Evolutionary conservation across 2,329 filamentous ascomycete species (phyloP), one percentile per base, ranked within the genome.

Genomic region (Verticillium klebahnii): DNA sequence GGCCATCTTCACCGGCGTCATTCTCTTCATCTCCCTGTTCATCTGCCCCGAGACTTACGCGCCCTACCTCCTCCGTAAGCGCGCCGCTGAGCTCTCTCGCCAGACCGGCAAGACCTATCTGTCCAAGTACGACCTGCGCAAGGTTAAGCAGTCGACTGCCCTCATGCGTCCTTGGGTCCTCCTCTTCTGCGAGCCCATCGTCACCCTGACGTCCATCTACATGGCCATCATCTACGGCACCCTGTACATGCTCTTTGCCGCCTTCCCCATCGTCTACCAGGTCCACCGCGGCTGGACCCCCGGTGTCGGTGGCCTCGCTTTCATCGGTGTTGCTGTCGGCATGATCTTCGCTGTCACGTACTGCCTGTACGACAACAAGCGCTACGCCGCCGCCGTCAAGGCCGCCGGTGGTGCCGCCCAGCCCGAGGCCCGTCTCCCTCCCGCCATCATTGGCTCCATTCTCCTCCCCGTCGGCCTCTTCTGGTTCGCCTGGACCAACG

Each of bases 401-500:
- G 75, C 65, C 64, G 79, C 67, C 15, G 83, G 84, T 11, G 85
- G 86, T 5, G 80, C 81, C 59, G 85, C 87, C 8, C 81, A 86
- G 2, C 87, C 88, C 0, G 89, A 91, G 70, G 81, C 84, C 7
- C 80, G 88, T 58, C 76, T 91, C 0, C 84, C 84, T 0, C 81
- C 85, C 11, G 80, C 80, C 32, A 81, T 91, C 54, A 68, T 90
- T 17, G 88, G 87, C 2, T 82, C 80, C 15, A 72, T 88, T 56
- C 68, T 80, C 5, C 74, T 90, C 2, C 88, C 88, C 0, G 70
- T 85, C 39, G 83, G 86, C 2, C 76, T 89, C 19, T 88, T 89
- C 74, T 85, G 82, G 82, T 89, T 89, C 67, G 85, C 86, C 1
- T 89, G 86, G 86, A 88, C 85, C 0, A 86, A 85, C 64, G 79